Evolutionary conservation across 768 basidiomycete species (phyloP).

Genomic region (Tricholoma sp.): DNA sequence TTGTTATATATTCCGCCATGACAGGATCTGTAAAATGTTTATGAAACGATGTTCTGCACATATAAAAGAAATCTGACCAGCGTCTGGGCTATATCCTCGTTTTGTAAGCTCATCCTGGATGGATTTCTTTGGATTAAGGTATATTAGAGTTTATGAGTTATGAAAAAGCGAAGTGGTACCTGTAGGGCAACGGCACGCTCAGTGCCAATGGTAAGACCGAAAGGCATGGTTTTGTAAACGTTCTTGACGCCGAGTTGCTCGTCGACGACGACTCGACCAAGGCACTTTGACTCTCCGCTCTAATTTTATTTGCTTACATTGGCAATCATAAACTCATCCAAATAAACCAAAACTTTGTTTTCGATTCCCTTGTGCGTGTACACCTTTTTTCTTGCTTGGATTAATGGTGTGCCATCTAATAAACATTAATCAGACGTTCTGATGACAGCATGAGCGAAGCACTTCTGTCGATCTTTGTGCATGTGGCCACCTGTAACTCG

Average conservation of each 20-base stretch:
- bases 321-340: neutral
- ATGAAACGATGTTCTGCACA: slow-evolving; percentile 1
- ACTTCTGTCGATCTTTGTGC: neutral
- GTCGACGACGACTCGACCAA: slow-evolving; percentile 22
- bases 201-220: slow-evolving; percentile 74
- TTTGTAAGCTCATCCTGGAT: slow-evolving; percentile 78
- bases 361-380: neutral
- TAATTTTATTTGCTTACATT: neutral
- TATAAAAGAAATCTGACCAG: slow-evolving; percentile 45
- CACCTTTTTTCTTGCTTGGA: neutral
- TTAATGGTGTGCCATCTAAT: too few relatives aligned
- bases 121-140: slow-evolving; percentile 44
- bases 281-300: slow-evolving; percentile 27
- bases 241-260: slow-evolving; percentile 6
- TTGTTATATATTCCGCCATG: slow-evolving; percentile 93
- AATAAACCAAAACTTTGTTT: neutral
- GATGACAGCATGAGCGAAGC: neutral
- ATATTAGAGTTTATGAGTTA: neutral
- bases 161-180: slow-evolving; percentile 32
- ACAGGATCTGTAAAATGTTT: slow-evolving; percentile 57
- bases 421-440: slow-evolving; percentile 7
- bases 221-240: slow-evolving; percentile 44
- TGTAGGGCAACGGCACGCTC: slow-evolving; percentile 70
- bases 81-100: slow-evolving; percentile 69
- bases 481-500: neutral